These are phyloP conservation scores for Talaromyces ruber DNA, from an alignment of 495 filamentous ascomycete genomes.

Conservation along the genomic window DNA sequence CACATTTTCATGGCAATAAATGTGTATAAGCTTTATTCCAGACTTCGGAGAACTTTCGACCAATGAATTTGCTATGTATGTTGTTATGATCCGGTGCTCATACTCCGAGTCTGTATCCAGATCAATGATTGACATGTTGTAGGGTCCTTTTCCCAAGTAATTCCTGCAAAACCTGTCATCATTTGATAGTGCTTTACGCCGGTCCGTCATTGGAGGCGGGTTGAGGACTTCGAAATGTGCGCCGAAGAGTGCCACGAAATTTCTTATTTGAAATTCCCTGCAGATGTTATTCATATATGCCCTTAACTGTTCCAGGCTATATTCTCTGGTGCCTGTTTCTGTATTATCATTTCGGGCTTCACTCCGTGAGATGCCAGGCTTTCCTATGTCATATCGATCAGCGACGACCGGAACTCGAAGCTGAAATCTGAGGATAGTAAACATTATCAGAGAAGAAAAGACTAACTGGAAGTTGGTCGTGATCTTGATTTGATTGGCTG, in stretches of 20 bases:
- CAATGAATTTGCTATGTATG: not conserved
- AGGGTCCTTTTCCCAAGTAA: not conserved
- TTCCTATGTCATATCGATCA: not conserved
- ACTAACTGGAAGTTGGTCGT: not conserved
- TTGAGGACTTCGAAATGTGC: too few species aligned
- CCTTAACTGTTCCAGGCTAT: too few species aligned
- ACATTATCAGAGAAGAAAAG: not conserved
- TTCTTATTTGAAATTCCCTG: too few species aligned
- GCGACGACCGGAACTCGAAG: not conserved
- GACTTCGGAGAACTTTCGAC: not conserved
- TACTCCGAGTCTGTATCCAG: not conserved
- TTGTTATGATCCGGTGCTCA: not conserved
- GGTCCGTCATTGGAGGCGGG: too few species aligned
- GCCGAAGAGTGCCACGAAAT: too few species aligned
- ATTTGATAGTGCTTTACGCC: not conserved
- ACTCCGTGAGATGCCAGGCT: not conserved
- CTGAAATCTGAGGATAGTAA: not conserved
- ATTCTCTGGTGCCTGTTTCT: not conserved
- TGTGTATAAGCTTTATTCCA: not conserved
- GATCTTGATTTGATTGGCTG: not conserved
- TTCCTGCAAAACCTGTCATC: not conserved
- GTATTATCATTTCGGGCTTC: not conserved
- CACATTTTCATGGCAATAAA: not conserved
- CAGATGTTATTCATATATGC: too few species aligned
- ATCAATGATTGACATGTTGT: not conserved